These are phyloP conservation scores for Rhodosporidiobolus odoratus DNA, from an alignment of 768 basidiomycete genomes.

Conservation along the genomic window DNA sequence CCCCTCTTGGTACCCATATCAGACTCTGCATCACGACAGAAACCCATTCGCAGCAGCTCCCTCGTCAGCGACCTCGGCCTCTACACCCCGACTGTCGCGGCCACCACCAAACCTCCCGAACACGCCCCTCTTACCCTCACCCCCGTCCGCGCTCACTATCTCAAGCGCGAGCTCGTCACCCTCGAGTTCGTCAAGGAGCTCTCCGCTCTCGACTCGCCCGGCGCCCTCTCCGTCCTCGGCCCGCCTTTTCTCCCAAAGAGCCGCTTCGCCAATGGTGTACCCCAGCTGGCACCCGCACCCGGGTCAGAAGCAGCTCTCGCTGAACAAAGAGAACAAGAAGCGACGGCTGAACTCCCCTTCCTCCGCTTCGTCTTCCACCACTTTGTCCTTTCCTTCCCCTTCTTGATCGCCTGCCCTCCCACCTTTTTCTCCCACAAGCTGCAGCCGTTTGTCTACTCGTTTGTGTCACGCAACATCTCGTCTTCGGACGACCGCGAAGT, in stretches of 20 bases:
- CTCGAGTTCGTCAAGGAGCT: slow-evolving; percentile 81
- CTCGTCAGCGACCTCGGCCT: slow-evolving; percentile 32
- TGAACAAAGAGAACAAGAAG: slow-evolving; percentile 27
- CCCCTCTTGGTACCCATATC: slow-evolving; percentile 20
- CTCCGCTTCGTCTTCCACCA: slow-evolving; percentile 83
- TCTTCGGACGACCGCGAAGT: slow-evolving; percentile 53
- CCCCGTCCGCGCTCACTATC: slow-evolving; percentile 89
- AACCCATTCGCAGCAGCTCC: slow-evolving; percentile 8
- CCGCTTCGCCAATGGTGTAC: slow-evolving; percentile 55
- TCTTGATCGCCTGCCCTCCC: slow-evolving; percentile 79
- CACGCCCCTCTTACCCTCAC: slow-evolving; percentile 52
- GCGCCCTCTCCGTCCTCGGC: slow-evolving; percentile 75
- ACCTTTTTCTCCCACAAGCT: slow-evolving; percentile 91
- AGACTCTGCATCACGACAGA: neutral
- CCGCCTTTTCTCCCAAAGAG: slow-evolving; percentile 65
- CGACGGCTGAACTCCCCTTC: slow-evolving; percentile 66
- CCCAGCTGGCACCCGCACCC: neutral
- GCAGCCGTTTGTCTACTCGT: slow-evolving; percentile 82
- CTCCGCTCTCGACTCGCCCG: slow-evolving; percentile 54
- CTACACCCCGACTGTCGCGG: slow-evolving; percentile 22
- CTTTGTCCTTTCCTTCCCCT: slow-evolving; percentile 90
- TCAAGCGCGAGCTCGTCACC: slow-evolving; percentile 89
- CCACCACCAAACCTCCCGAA: slow-evolving; percentile 9
- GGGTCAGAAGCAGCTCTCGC: slow-evolving; percentile 2
- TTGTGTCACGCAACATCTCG: slow-evolving; percentile 72